Conservation (phyloP, 169 alveolate species). For the Blepharisma undulans region DNA sequence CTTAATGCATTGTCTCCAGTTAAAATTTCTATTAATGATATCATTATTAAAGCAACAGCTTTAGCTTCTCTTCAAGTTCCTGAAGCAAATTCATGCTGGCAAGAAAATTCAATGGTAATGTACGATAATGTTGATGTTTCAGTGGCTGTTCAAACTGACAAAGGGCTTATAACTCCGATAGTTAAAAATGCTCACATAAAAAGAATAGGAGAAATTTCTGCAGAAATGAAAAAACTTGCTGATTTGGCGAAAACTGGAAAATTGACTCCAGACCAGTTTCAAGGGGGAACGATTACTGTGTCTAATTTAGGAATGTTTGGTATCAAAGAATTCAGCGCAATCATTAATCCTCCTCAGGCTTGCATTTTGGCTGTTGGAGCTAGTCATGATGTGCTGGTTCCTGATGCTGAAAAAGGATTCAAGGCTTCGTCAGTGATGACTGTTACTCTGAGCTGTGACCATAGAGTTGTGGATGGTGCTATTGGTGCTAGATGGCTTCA, state of each 20-base stretch:
- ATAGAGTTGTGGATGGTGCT: conserved; percentile 91
- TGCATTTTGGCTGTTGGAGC: conserved; percentile 88
- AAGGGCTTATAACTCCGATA: conserved; percentile 79
- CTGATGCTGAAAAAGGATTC: conserved; percentile 57
- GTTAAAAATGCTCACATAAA: conserved; percentile 62
- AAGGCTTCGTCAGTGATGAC: conserved; percentile 71
- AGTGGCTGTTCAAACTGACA: conserved; percentile 75
- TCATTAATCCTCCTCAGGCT: conserved; percentile 84
- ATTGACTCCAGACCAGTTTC: conserved; percentile 73
- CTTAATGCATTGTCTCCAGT: conserved; percentile 51
- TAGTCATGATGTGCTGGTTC: conserved; percentile 55
- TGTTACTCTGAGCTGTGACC: conserved; percentile 90
- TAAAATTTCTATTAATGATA: conserved; percentile 74
- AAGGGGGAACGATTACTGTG: conserved; percentile 89
- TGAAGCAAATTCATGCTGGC: conserved; percentile 72
- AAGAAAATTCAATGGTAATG: conserved; percentile 62
- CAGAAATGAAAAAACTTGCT: conserved; percentile 76
- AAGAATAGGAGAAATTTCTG: conserved; percentile 69
- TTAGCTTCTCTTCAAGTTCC: conserved; percentile 75
- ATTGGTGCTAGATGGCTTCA: conserved; percentile 87
- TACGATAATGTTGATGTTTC: conserved; percentile 71
- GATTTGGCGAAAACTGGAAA: conserved; percentile 82
- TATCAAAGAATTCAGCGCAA: conserved; percentile 82
- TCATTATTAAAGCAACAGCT: conserved; percentile 76
- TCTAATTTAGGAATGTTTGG: conserved; percentile 91